Percentiles rank a stretch among this genome's conserved stretches.
phyloP scores from a whole-genome alignment of 176 grass and related monocot genomes.

The Phyllostachys edulis region DNA sequence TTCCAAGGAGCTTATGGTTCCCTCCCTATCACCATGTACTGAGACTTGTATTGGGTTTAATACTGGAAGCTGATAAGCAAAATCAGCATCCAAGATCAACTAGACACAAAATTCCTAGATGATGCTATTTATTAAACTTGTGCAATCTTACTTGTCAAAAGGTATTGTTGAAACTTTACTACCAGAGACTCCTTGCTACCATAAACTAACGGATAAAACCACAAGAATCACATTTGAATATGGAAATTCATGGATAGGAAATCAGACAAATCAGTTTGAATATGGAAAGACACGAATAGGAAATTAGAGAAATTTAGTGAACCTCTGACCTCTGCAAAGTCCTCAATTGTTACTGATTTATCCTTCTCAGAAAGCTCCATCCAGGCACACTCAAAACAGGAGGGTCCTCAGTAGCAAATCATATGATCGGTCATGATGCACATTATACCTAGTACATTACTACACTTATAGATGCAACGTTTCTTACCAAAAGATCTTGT shows the following conservation, averaged over 20 bases:
- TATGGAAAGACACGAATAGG: background rate
- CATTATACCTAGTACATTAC: background rate
- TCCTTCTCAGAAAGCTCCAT: conserved; percentile 83
- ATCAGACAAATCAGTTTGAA: background rate
- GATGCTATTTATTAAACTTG: background rate
- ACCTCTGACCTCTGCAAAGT: conserved; percentile 82
- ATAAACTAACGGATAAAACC: too few relatives aligned
- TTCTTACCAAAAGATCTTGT: conserved; percentile 69
- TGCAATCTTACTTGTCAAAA: background rate
- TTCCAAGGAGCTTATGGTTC: too few relatives aligned
- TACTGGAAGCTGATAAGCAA: too few relatives aligned
- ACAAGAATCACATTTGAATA: too few relatives aligned
- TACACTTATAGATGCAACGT: conserved; percentile 16
- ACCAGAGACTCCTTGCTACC: too few relatives aligned
- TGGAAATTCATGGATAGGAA: too few relatives aligned
- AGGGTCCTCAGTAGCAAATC: conserved; percentile 60
- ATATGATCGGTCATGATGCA: conserved; percentile 19
- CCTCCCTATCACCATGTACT: too few relatives aligned
- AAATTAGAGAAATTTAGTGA: background rate
- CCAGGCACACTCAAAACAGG: conserved; percentile 89
- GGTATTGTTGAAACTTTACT: background rate
- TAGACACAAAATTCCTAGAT: background rate
- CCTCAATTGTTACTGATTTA: conserved; percentile 76
- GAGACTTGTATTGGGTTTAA: too few relatives aligned
- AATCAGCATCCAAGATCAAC: conserved; percentile 27